Evolutionary conservation across 495 filamentous ascomycete species (phyloP).

Genomic region (Neurospora cerealis): DNA sequence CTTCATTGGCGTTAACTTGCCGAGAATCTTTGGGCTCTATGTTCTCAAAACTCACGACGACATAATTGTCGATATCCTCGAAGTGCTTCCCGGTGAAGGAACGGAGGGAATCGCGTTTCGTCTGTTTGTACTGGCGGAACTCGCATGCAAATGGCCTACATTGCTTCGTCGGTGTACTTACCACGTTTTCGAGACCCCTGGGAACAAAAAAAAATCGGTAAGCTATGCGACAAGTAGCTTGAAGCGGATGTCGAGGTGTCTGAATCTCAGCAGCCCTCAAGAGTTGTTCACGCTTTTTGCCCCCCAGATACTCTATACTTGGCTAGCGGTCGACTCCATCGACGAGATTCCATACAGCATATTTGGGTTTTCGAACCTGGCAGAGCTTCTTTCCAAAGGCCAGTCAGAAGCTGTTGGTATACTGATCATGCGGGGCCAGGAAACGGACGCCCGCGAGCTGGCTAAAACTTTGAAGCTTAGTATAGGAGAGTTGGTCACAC

Average conservation of each 20-base stretch:
- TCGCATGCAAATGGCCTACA: conserved; percentile 75
- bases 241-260: conserved; percentile 47
- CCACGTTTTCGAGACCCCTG: conserved; percentile 84
- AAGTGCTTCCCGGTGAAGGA: conserved; percentile 60
- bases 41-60: conserved; percentile 68
- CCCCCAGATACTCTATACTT: conserved; percentile 87
- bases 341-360: conserved; percentile 65
- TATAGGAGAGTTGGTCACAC: conserved; percentile 46
- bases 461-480: conserved; percentile 44
- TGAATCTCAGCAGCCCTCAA: conserved; percentile 52
- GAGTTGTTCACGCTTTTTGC: conserved; percentile 80
- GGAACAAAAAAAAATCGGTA: conserved; percentile 49
- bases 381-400: conserved; percentile 60
- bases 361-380: conserved; percentile 64
- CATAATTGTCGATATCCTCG: conserved; percentile 68
- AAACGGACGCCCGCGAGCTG: conserved; percentile 50
- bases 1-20: conserved; percentile 54
- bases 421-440: conserved; percentile 70
- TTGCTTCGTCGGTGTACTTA: conserved; percentile 77
- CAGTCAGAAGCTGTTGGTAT: conserved; percentile 75
- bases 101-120: conserved; percentile 79
- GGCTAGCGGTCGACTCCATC: conserved; percentile 59
- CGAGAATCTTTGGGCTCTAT: conserved; percentile 71
- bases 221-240: conserved; percentile 65
- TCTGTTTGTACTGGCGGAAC: conserved; percentile 58